Evolutionary conservation across 2,329 filamentous ascomycete genomes (phyloP), one percentile per base, ranked within the genome.

Genomic region (Apiospora aurea): DNA sequence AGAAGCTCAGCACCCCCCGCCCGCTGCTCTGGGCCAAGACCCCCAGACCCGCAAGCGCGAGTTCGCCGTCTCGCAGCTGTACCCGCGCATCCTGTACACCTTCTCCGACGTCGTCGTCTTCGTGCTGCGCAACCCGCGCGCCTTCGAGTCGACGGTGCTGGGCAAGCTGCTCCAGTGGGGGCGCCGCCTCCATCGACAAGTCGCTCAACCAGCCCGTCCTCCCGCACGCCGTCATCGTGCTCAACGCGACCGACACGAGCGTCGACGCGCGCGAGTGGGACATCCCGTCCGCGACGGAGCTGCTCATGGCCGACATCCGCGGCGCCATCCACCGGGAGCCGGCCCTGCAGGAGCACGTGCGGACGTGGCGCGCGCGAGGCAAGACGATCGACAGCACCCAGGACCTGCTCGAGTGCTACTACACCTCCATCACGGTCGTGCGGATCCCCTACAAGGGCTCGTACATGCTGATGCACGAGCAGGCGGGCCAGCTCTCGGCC

Each of bases 151-250:
- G 8, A 77, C 76, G 13, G 82, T 83, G 24, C 78, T 87, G 26
- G 78, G 81, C 68, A 80, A 79, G 72, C 78, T 89, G 5, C 76
- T 89, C 16, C 80, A 83, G 51, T 89, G 87, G 87, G 87, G 87
- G 86, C 18, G 81, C 82, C 2, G 83, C 85, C 16, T 84, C 85
- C 1, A 79, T 89, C 8, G 87, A 89, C 73, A 87, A 83, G 72
- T 87, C 87, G 0, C 82, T 85, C 61, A 89, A 89, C 72, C 87
- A 89, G 74, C 87, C 87, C 0, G 83, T 85, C 2, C 81, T 89
- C 3, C 87, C 88, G 2, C 86, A 88, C 75, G 87, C 85, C 7
- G 83, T 90, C 70, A 85, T 90, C 57, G 86, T 85, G 0, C 79
- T 89, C 47, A 89, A 89, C 75, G 83, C 82, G 1, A 80, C 82